Percentiles rank a stretch among this genome's conserved stretches.
phyloP scores from a whole-genome alignment of 805 yeast genomes.

The Cephaloascus fragrans region DNA sequence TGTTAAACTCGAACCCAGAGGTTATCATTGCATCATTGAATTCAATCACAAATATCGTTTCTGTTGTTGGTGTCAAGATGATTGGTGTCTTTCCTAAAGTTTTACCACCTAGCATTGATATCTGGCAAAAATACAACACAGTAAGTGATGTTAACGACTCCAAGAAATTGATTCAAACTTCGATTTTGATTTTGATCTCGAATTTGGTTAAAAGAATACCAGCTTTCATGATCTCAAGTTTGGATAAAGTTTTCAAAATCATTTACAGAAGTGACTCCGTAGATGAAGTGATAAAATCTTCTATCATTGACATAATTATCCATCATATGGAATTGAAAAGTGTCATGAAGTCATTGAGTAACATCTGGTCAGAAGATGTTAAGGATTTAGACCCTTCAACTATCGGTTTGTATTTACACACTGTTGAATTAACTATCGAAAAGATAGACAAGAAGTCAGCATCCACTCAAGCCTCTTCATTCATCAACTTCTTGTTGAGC shows the following conservation, averaged over 20 bases:
- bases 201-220: constrained; percentile 78
- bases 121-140: constrained; percentile 35
- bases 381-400: constrained; percentile 13
- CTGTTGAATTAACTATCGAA: constrained; percentile 59
- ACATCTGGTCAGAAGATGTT: constrained; percentile 49
- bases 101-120: constrained; percentile 60
- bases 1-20: constrained; percentile 48
- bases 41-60: constrained; percentile 60
- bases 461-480: constrained; percentile 54
- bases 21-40: constrained; percentile 64
- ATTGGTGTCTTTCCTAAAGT: constrained; percentile 81
- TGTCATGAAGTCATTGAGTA: constrained; percentile 50
- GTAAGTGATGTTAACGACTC: constrained; percentile 14
- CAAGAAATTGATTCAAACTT: constrained; percentile 45
- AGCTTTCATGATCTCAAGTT: constrained; percentile 64
- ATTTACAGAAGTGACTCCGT: constrained; percentile 50
- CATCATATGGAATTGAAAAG: constrained; percentile 59
- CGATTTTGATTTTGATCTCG: constrained; percentile 63
- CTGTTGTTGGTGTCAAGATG: constrained; percentile 73
- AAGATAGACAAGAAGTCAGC: constrained; percentile 66
- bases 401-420: constrained; percentile 61
- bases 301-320: constrained; percentile 51
- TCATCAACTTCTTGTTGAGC: constrained; percentile 58
- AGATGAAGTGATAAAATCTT: constrained; percentile 48
- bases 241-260: constrained; percentile 50